Evolutionary conservation across 345 rosid species (phyloP).

Genomic region (Turnera subulata): DNA sequence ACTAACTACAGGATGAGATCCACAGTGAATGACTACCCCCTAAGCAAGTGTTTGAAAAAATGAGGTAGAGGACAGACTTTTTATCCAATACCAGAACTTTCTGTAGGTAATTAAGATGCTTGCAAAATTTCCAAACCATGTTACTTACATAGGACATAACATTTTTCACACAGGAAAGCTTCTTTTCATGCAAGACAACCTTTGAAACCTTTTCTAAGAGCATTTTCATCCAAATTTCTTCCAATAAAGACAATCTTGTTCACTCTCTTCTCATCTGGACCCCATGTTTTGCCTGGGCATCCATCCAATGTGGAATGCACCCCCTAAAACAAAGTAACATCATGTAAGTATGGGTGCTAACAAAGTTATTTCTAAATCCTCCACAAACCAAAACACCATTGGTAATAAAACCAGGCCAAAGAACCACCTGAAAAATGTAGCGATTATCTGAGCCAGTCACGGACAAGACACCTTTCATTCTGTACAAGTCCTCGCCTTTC

Average conservation of each 20-base stretch:
- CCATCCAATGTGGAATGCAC: conserved; percentile 64
- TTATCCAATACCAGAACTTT: too few relatives aligned
- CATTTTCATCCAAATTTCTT: conserved; percentile 53
- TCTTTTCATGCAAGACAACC: conserved; percentile 47
- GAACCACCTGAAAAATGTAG: conserved; percentile 58
- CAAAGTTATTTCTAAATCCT: too few relatives aligned
- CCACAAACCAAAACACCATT: neutral
- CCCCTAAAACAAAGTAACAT: conserved; percentile 27
- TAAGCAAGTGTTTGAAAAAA: too few relatives aligned
- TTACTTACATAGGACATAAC: too few relatives aligned
- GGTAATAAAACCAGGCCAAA: neutral
- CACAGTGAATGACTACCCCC: too few relatives aligned
- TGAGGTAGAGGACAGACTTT: too few relatives aligned
- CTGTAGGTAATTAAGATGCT: too few relatives aligned
- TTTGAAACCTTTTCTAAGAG: conserved; percentile 55
- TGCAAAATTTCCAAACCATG: too few relatives aligned
- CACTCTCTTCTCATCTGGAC: conserved; percentile 49
- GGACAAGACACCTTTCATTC: conserved; percentile 65
- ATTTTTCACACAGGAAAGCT: too few relatives aligned
- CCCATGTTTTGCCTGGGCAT: conserved; percentile 56
- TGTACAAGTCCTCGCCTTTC: conserved; percentile 65
- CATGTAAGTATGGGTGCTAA: too few relatives aligned
- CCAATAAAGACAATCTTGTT: conserved; percentile 75
- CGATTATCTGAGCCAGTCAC: conserved; percentile 44
- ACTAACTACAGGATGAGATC: too few relatives aligned